Base-by-base conservation (phyloP, 768 basidiomycete genomes). In the Cystoderma amianthinum region DNA sequence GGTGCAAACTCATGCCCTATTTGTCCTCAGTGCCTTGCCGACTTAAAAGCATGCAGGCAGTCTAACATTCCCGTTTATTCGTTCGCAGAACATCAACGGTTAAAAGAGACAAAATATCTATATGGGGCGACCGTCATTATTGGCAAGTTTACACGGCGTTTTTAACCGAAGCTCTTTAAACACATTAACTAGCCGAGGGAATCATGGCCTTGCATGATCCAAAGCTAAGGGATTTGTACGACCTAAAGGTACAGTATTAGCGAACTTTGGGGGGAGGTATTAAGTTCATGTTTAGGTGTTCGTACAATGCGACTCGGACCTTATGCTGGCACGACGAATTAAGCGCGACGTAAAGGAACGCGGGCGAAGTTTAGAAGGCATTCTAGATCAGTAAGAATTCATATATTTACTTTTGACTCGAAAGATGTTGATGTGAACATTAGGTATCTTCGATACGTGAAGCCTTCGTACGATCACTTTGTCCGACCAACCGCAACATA, bases 261-360 rank as follows among this genome's bases (percentile, higher is more conserved):
- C n/a, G n/a, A n/a, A n/a, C 15, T 30, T 30, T 30, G 15, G 28
- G 28, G 28, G 28, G 28, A 30, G 9, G 28, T 9, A 30, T 9
- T 15, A 30, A 30, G 6, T 42, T 21, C 7, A 32, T 32, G 0
- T 33, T 21, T 41, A 89, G 85, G 70, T 93, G 3, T 93, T 90
- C 48, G 91, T 93, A 5, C 89, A 95, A 67, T 88, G 85, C 44
- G 93, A 98, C 57, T 85, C 93, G 5, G 96, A 99, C 59, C 66
- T 98, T 16, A 99, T 99, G 96, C 82, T 99, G 36, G 91, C 95
- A 1, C 79, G 96, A 43, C 79, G 96, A 28, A 85, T 99, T 41
- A 71, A 78, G 47, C 73, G 96, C 41, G 96, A 98, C 53, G 77
- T 89, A 13, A 76, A 80, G 51, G 93, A 99, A 58, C 77, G 96